A percentile compares a stretch with the other conserved stretches of the same genome.
Conservation (phyloP, 2,329 filamentous ascomycete genomes). For the Juglanconis oblonga region DNA sequence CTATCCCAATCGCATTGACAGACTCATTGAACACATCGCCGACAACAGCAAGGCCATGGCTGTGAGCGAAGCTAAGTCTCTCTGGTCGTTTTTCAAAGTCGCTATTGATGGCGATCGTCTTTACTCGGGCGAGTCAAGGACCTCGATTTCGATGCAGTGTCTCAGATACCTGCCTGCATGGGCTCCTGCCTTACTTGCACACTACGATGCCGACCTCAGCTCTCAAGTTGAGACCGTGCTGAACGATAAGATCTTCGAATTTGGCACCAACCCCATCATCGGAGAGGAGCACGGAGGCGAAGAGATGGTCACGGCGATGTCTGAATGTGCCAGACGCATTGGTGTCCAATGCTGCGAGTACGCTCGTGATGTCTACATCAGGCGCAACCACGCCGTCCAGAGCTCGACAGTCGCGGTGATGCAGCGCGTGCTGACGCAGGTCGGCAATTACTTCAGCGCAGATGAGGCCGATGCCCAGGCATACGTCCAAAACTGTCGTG, state of each 20-base stretch:
- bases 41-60: conserved; percentile 42
- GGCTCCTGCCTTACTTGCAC: conserved; percentile 49
- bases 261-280: conserved; percentile 28
- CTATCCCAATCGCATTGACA: conserved; percentile 31
- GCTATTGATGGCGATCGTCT: conserved; percentile 31
- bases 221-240: conserved; percentile 42
- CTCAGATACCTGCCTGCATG: conserved; percentile 40
- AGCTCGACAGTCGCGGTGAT: conserved; percentile 41
- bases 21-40: conserved; percentile 42
- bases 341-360: conserved; percentile 45
- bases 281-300: conserved; percentile 30
- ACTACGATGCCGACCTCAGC: conserved; percentile 41
- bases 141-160: conserved; percentile 27
- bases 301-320: conserved; percentile 29
- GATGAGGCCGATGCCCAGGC: conserved; percentile 29
- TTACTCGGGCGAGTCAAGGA: conserved; percentile 26
- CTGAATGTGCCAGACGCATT: conserved; percentile 36
- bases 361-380: conserved; percentile 45
- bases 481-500: conserved; percentile 33
- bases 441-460: conserved; percentile 37
- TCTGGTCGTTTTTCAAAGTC: conserved; percentile 42
- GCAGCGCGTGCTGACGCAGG: conserved; percentile 40
- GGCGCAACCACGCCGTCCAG: conserved; percentile 38
- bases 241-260: conserved; percentile 39
- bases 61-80: conserved; percentile 45